Base-by-base conservation (phyloP, 169 alveolate genomes). In the Cryptosporidium meleagridis region DNA sequence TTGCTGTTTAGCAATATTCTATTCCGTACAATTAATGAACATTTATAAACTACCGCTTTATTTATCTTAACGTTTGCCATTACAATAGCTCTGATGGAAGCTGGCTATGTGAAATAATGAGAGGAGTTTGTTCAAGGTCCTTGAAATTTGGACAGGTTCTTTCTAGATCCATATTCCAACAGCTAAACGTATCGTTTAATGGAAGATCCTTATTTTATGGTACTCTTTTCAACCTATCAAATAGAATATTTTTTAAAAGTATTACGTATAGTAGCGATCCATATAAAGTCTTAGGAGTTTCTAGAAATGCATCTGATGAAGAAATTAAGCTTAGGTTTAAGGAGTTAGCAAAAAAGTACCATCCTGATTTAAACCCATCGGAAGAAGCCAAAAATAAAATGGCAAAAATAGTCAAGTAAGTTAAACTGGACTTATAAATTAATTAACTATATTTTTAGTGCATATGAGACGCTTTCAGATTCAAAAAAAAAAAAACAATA, bases 291-390 rank as follows among this genome's bases (percentile, higher is more conserved):
- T 92, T 97, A 31, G 99, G 99, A 29, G 96, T 97, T 35, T 86
- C 95, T 59, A 91, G 96, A 55, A 92, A 86, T 68, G 98, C 99
- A 9, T 85, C 98, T 44, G 91, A 94, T 65, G 96, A 75, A 29
- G 98, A 96, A 80, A 96, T 97, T 29, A 95, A 96, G 91, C 89
- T 95, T 37, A 96, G 96, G 61, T 97, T 95, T 93, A 94, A 97
- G 84, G 96, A 96, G 91, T 85, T 96, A 67, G 98, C 98, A 68
- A 94, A 96, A 85, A 95, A 96, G 86, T 96, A 95, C 92, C 98
- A 97, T 92, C 99, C 99, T 21, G 99, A 97, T 91, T 93, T 95
- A 53, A 97, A 97, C 86, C 97, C 98, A 21, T 96, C 98, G 2
- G 96, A 96, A 23, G 97, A 94, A 85, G 98, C 99, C 37, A 96